Conservation (phyloP, 306 rosid genomes). For the Lupinus albus region DNA sequence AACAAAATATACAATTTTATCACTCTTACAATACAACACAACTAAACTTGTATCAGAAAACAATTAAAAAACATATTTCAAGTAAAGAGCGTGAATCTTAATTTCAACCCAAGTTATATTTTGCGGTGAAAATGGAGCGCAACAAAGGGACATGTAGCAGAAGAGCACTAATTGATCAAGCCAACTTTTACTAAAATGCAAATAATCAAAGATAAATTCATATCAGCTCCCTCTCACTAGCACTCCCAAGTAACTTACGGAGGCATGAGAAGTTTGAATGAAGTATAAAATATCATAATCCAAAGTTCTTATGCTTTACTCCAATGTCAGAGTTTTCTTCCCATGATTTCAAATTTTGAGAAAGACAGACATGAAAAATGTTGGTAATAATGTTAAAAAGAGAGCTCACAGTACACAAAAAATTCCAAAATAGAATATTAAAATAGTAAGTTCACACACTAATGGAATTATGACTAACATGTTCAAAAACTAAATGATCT, state of each 20-base stretch:
- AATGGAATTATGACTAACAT: not conserved
- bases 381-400: not conserved
- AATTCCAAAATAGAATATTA: no score
- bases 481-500: not conserved
- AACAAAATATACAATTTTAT: constrained; percentile 43
- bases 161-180: not conserved
- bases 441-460: not conserved
- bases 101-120: constrained; percentile 5
- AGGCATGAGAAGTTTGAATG: not conserved
- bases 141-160: not conserved
- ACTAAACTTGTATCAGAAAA: constrained; percentile 9
- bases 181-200: not conserved
- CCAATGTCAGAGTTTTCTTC: not conserved
- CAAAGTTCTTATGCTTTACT: not conserved
- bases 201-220: not conserved
- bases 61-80: constrained; percentile 6
- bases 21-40: constrained; percentile 33
- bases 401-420: not conserved
- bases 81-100: not conserved
- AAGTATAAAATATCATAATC: not conserved
- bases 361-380: not conserved
- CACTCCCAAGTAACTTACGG: not conserved
- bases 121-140: not conserved
- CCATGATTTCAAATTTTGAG: constrained; percentile 6
- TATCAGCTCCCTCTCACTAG: not conserved